A percentile compares a stretch with the other conserved stretches of the same genome.
Evolutionary conservation across 768 basidiomycete species (phyloP).

Genomic region (Lactifluus piperatus): DNA sequence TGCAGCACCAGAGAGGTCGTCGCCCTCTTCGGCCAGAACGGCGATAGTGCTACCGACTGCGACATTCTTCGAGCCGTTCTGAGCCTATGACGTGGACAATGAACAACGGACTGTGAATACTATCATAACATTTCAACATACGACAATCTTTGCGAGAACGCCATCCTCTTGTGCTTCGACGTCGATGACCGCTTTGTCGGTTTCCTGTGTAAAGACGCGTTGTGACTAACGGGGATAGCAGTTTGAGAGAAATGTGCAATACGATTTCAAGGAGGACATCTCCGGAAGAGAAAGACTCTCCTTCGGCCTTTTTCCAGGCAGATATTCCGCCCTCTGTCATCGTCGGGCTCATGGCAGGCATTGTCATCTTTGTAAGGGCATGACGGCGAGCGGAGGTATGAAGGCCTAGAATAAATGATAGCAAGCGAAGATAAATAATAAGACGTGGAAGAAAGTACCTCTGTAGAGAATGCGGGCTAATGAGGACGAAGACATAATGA

Average conservation of each 20-base stretch:
- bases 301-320: slow-evolving; percentile 95
- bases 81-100: slow-evolving; percentile 38
- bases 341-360: slow-evolving; percentile 99
- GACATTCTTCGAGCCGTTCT: slow-evolving; percentile 82
- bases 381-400: slow-evolving; percentile 71
- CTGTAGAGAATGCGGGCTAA: slow-evolving; percentile 59
- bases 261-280: slow-evolving; percentile 97
- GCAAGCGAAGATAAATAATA: slow-evolving; percentile 50
- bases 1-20: slow-evolving; percentile 79
- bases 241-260: slow-evolving; percentile 26
- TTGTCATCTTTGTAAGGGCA: slow-evolving; percentile 81
- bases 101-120: neutral
- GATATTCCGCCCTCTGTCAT: slow-evolving; percentile 99
- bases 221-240: slow-evolving; percentile 13
- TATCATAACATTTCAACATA: slow-evolving; percentile 32
- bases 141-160: slow-evolving; percentile 92
- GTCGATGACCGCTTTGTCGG: slow-evolving; percentile 99
- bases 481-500: slow-evolving; percentile 47
- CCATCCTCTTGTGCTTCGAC: slow-evolving; percentile 99
- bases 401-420: slow-evolving; percentile 47
- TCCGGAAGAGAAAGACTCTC: slow-evolving; percentile 79
- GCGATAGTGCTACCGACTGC: slow-evolving; percentile 85
- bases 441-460: slow-evolving; percentile 58
- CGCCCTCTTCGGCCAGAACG: slow-evolving; percentile 89
- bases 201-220: slow-evolving; percentile 62